phyloP scores from a whole-genome alignment of 108 stramenopile genomes.

The Pseudonitzschia delicatissima region DNA sequence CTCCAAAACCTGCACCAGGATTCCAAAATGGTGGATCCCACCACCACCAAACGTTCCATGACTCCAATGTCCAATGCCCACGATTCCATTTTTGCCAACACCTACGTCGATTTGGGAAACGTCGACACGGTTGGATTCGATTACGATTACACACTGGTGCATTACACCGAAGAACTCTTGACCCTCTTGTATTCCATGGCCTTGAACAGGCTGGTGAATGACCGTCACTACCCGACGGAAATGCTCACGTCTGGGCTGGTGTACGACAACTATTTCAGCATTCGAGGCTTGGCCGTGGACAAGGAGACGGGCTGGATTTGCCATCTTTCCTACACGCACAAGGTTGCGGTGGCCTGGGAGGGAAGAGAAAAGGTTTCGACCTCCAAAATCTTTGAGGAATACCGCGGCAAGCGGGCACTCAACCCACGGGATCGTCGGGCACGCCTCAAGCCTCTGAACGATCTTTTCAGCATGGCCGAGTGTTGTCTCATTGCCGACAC shows the following conservation, averaged over 20 bases:
- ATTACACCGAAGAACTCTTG: constrained; percentile 82
- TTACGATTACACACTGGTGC: constrained; percentile 95
- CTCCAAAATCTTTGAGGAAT: constrained; percentile 72
- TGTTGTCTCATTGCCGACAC: constrained; percentile 96
- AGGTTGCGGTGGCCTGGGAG: constrained; percentile 91
- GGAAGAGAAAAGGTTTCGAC: constrained; percentile 78
- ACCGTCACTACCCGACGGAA: constrained; percentile 84
- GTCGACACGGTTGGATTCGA: constrained; percentile 94
- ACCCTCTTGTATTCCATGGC: constrained; percentile 93
- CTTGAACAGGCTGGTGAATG: constrained; percentile 75
- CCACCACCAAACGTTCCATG: constrained; percentile 15
- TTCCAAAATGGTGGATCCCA: constrained; percentile 31
- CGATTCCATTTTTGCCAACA: constrained; percentile 84
- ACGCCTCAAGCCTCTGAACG: constrained; percentile 90
- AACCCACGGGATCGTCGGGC: constrained; percentile 63
- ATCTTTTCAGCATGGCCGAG: constrained; percentile 94
- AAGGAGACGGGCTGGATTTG: constrained; percentile 91
- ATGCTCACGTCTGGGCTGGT: constrained; percentile 60
- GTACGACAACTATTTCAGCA: constrained; percentile 84
- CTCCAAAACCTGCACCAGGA: constrained; percentile 49
- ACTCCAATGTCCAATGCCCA: constrained; percentile 11
- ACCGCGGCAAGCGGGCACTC: constrained; percentile 78
- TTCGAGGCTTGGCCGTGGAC: constrained; percentile 93
- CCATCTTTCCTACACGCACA: constrained; percentile 93
- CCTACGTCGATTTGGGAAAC: constrained; percentile 88